A percentile compares a stretch with the other conserved stretches of the same genome.
These are phyloP conservation scores for Daldinia vernicosa DNA, from an alignment of 495 filamentous ascomycete genomes.

Conservation along the genomic window DNA sequence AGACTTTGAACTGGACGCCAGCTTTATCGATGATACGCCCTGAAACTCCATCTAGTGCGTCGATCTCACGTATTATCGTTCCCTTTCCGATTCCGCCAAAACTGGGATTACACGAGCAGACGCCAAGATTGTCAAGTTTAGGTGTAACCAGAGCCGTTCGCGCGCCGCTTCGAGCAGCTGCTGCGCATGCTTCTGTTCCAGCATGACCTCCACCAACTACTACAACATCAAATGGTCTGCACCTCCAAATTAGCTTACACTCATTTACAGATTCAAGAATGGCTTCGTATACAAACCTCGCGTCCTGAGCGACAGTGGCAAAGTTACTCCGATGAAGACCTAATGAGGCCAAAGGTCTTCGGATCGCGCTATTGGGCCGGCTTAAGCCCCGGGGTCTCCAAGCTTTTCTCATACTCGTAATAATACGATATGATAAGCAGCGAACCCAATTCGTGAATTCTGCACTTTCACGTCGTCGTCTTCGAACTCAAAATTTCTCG, in stretches of 20 bases:
- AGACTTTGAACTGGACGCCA: slow-evolving; percentile 86
- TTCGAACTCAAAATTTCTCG: slow-evolving; percentile 24
- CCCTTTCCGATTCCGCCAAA: slow-evolving; percentile 99
- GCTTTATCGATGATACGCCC: slow-evolving; percentile 93
- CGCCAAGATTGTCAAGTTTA: slow-evolving; percentile 85
- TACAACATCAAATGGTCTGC: slow-evolving; percentile 86
- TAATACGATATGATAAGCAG: background rate
- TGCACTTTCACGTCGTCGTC: slow-evolving; percentile 1
- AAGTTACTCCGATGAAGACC: slow-evolving; percentile 42
- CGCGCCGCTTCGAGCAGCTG: slow-evolving; percentile 88
- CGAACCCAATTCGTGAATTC: slow-evolving; percentile 5
- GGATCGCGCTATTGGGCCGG: slow-evolving; percentile 33
- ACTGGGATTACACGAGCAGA: slow-evolving; percentile 97
- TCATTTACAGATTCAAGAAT: background rate
- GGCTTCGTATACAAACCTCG: slow-evolving; percentile 42
- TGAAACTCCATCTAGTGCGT: slow-evolving; percentile 91
- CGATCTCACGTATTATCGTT: slow-evolving; percentile 93
- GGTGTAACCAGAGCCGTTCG: slow-evolving; percentile 90
- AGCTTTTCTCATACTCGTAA: slow-evolving; percentile 46
- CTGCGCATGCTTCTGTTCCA: slow-evolving; percentile 93
- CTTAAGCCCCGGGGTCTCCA: slow-evolving; percentile 48
- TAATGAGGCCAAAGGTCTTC: slow-evolving; percentile 19
- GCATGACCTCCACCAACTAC: slow-evolving; percentile 97
- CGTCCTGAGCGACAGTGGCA: slow-evolving; percentile 50
- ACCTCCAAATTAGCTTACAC: background rate